Evolutionary conservation across 176 grass and related monocot species (phyloP).

Genomic region (Saccharum officinarum): DNA sequence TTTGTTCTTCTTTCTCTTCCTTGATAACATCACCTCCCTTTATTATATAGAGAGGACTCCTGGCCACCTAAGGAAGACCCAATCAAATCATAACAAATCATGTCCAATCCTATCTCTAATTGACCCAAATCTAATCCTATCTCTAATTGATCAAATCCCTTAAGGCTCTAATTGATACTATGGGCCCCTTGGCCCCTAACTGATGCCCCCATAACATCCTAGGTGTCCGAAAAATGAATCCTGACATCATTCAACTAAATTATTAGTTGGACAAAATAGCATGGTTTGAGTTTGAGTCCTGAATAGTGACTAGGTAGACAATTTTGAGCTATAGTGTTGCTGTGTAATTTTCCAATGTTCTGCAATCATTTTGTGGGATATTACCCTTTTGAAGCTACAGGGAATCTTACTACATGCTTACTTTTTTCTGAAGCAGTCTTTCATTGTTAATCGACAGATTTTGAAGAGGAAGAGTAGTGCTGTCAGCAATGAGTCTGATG

Average conservation of each 20-base stretch:
- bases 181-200: too few species aligned
- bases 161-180: too few species aligned
- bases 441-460: slow-evolving; percentile 27
- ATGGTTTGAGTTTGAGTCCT: neutral
- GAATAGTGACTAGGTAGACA: slow-evolving; percentile 2
- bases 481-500: slow-evolving; percentile 36
- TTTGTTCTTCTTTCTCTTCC: too few species aligned
- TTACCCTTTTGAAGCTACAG: neutral
- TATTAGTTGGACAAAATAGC: neutral
- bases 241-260: slow-evolving; percentile 6
- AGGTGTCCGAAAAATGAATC: neutral
- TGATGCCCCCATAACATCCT: too few species aligned
- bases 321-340: neutral
- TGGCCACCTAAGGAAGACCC: too few species aligned
- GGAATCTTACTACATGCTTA: neutral
- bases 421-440: neutral
- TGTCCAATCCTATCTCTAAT: too few species aligned
- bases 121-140: too few species aligned
- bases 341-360: neutral
- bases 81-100: too few species aligned
- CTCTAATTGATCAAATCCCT: too few species aligned
- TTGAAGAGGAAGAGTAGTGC: slow-evolving; percentile 48
- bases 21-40: too few species aligned
- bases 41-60: too few species aligned
- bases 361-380: neutral